Base-by-base conservation (phyloP, 345 rosid genomes). In the Corchorus capsularis region DNA sequence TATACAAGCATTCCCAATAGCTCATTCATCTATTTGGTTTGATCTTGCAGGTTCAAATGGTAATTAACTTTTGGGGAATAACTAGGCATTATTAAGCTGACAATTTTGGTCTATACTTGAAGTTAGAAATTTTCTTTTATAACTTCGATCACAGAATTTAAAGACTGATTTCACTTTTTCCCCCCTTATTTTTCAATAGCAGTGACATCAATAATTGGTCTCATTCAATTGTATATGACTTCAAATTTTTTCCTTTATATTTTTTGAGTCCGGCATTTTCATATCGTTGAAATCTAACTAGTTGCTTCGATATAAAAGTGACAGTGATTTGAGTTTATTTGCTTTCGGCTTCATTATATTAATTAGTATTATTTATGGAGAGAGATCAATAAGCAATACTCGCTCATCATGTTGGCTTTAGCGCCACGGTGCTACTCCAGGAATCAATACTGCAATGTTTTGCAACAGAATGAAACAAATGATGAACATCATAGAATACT, bases 51-150 rank as follows among this genome's bases (percentile, higher is more conserved):
- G 75, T 79, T 75, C 57, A 60, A 59, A 50, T 55, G 74, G 79
- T 60, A 67, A 72, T 65, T 77, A 75, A 55, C 27, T 52, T 59
- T 64, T 49, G 69, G 72, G 63, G 71, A 70, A 71, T 59, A 49
- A 6, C 9, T 39, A 13, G 66, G 53, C 46, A 39, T 75, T 64
- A 14, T 53, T 10, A 55, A 74, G 74, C 79, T 64, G 82, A 77
- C 75, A 78, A 72, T 78, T 84, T 85, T 81, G 78, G 80, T 75
- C n/a, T 56, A 76, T 67, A 46, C 72, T 65, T 73, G n/a, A 60
- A 69, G 73, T 50, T 75, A 32, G 76, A 78, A 67, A 74, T 35
- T 83, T 84, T 34, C 15, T 22, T 81, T 81, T 79, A 69, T 41
- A 69, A 68, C 35, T 70, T 77, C 76, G 75, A 82, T 62, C 71